Base-by-base conservation (phyloP, 106 monocot species). In the Platanthera guangdongensis region DNA sequence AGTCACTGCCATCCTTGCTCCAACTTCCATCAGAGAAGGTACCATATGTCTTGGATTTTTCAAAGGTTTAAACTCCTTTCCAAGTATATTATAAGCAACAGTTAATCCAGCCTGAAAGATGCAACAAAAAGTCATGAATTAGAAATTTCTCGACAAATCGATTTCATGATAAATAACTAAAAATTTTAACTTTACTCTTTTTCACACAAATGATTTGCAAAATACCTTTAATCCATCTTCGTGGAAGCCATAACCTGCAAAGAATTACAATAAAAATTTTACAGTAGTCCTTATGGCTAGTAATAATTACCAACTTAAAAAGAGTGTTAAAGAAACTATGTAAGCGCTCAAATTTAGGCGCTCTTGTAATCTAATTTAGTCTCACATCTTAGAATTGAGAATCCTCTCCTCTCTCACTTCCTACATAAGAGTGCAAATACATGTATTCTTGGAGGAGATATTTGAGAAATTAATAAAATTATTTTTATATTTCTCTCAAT, bases 241-340 rank as follows among this genome's bases (percentile, higher is more conserved):
- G n/a, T 99, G 97, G 82, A 99, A 94, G 8, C 97, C 93, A 80
- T 94, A 99, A 46, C 96, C 93, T 97, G 84, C 55, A 74, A 78
- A 72, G 28, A 77, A 74, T 54, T 50, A 65, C 25, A 51, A 0
- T 22, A 50, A 76, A n/a, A 21, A 32, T 22, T 67, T 65, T 65
- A 50, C 13, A 64, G 21, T 53, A 0, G 51, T 12, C 16, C 52
- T 25, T 32, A 45, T 30, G 51, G 12, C 18, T 25, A 55, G 52
- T 15, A 75, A 6, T 57, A 75, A 11, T 25, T 25, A 39, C 15
- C 30, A 70, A 70, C 14, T 15, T 16, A 10, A 10, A 69, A 8
- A 65, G 10, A 4, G 11, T 62, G 25, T 25, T 25, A 25, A 25
- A 25, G 25, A 25, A 25, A 25, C 25, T 0, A 25, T 25, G 25